Evolutionary conservation across 768 basidiomycete species (phyloP).

Genomic region (Scleroderma bovista): DNA sequence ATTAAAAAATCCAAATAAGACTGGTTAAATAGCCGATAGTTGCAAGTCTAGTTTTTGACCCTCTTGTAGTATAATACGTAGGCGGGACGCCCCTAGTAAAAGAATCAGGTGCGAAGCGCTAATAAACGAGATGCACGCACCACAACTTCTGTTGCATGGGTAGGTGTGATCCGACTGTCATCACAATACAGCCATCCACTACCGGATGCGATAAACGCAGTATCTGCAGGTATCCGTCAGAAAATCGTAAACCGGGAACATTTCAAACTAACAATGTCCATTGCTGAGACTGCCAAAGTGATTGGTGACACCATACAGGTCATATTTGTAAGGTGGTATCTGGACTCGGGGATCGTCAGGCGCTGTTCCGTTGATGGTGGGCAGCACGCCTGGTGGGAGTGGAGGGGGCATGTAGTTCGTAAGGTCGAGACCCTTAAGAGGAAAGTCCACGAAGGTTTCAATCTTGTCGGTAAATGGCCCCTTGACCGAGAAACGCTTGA

Average conservation of each 20-base stretch:
- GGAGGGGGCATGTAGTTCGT: slow-evolving; percentile 86
- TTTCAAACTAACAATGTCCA: slow-evolving; percentile 78
- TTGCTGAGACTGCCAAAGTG: slow-evolving; percentile 92
- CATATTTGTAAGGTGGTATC: slow-evolving; percentile 87
- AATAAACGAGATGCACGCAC: slow-evolving; percentile 42
- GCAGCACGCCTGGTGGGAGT: slow-evolving; percentile 56
- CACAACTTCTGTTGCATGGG: slow-evolving; percentile 76
- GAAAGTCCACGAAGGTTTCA: slow-evolving; percentile 92
- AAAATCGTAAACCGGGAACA: neutral
- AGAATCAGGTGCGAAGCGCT: slow-evolving; percentile 15
- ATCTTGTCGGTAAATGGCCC: slow-evolving; percentile 95
- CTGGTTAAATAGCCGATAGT: neutral
- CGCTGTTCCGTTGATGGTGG: slow-evolving; percentile 34
- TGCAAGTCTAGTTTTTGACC: slow-evolving; percentile 24
- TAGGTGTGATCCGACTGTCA: slow-evolving; percentile 78
- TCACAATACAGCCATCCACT: slow-evolving; percentile 93
- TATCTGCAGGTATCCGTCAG: slow-evolving; percentile 49
- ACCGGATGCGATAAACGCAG: slow-evolving; percentile 82
- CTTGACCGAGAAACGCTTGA: slow-evolving; percentile 89
- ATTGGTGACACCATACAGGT: slow-evolving; percentile 93
- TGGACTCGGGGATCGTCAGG: slow-evolving; percentile 73
- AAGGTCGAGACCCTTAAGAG: slow-evolving; percentile 53
- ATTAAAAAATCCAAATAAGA: slow-evolving; percentile 15
- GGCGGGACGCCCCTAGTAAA: slow-evolving; percentile 54
- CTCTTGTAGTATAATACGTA: slow-evolving; percentile 83